Base-by-base conservation (phyloP, 768 basidiomycete species). In the Mycena crocata region DNA sequence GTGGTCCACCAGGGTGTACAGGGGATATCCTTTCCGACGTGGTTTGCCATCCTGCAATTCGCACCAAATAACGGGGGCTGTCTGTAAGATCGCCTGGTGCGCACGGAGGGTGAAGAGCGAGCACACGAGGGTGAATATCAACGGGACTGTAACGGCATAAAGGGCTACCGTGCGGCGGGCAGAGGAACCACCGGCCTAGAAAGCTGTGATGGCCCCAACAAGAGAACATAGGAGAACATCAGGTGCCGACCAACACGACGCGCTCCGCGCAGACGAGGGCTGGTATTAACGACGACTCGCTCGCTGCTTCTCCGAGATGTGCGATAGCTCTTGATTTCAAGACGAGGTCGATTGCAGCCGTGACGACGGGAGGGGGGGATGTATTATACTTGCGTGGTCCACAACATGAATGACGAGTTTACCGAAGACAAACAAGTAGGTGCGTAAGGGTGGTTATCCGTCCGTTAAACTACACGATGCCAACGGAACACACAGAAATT, bases 251-350 rank as follows among this genome's bases (percentile, higher is more conserved):
- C 30, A 21, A 30, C 4, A 57, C 44, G 15, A 35, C 57, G 44
- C 30, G 44, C 46, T 57, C 57, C 8, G 57, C 57, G 24, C 57
- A 57, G 21, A 42, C 42, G 5, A 57, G 32, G 44, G 57, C 57
- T 1, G 44, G 57, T 13, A 57, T 12, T 5, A 57, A 17, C 15
- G n/a, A 3, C 23, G 57, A 45, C 23, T 45, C 30, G 44, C 57
- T 46, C 21, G 57, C 57, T 23, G 31, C 23, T 9, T 57, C 57
- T 44, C 57, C 57, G 31, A 57, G 57, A 21, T 35, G 57, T 26
- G 57, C 57, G n/a, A 57, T 46, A 3, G n/a, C 21, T 13, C 32
- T 21, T 3, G 42, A 31, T 31, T 57, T 57, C 30, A 3, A 5
- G 2, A 57, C 46, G 44, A 57, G 57, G 19, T 57, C 57, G 44